phyloP scores from a whole-genome alignment of 2,329 filamentous ascomycete genomes.

The Sporothrix protearum region DNA sequence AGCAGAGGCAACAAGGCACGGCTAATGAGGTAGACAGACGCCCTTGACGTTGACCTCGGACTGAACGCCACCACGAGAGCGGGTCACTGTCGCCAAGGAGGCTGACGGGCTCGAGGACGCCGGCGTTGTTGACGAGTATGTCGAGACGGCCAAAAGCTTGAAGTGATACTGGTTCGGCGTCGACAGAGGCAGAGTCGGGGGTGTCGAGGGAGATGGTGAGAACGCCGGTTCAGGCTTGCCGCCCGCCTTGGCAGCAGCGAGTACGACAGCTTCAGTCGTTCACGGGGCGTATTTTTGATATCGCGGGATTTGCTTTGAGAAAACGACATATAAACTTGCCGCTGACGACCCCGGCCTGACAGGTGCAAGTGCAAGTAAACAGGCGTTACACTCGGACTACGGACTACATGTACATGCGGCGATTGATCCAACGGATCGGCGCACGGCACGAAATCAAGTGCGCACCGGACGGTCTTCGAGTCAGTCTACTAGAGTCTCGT shows the following conservation, averaged over 20 bases:
- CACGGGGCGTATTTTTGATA: not conserved
- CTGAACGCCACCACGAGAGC: conserved; percentile 21
- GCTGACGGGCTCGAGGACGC: conserved; percentile 12
- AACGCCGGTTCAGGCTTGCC: conserved; percentile 11
- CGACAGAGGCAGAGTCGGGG: conserved; percentile 13
- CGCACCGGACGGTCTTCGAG: not conserved
- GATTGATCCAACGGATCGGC: not conserved
- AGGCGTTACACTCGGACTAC: not conserved
- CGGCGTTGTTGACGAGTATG: conserved; percentile 27
- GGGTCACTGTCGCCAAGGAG: conserved; percentile 18
- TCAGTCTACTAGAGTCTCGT: not conserved
- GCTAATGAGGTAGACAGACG: conserved; percentile 16
- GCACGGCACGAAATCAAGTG: conserved; percentile 4
- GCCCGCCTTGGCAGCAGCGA: conserved; percentile 13
- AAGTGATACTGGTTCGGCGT: not conserved
- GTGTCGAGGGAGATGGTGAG: conserved; percentile 10
- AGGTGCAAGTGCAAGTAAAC: not conserved
- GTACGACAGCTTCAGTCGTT: not conserved
- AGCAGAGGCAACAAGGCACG: conserved; percentile 20
- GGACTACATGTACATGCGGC: not conserved
- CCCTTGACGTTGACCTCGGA: conserved; percentile 21
- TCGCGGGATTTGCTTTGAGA: conserved; percentile 2
- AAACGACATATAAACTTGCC: not conserved
- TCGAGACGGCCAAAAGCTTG: conserved; percentile 22
- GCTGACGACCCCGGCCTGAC: not conserved